phyloP scores from a whole-genome alignment of 345 rosid species.

The Raphanus sativus region DNA sequence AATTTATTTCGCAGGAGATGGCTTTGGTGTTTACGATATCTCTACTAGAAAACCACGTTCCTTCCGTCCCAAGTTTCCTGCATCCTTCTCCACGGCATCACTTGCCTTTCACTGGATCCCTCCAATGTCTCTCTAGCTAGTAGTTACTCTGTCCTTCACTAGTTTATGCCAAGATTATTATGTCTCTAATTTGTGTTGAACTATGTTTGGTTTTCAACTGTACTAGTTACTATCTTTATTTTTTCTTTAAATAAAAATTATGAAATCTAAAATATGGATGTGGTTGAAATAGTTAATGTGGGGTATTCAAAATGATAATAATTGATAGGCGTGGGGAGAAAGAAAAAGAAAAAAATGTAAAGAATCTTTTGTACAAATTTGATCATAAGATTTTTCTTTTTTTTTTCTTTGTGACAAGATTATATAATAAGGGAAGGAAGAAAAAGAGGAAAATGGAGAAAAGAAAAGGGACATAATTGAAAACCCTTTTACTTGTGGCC shows the following conservation, averaged over 20 bases:
- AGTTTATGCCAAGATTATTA: neutral
- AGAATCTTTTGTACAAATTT: neutral
- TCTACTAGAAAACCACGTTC: conserved; percentile 26
- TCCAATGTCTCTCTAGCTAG: neutral
- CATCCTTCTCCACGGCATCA: neutral
- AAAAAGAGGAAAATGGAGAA: neutral
- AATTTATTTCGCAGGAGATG: conserved; percentile 2
- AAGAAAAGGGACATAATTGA: neutral
- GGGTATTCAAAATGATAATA: neutral
- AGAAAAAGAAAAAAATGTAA: neutral
- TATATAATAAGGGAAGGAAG: too few relatives aligned
- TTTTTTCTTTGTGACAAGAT: neutral
- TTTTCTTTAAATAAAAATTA: neutral
- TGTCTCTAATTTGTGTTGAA: neutral
- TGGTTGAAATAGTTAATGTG: neutral
- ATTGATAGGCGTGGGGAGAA: neutral
- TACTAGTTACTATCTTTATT: neutral
- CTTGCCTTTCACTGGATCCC: neutral
- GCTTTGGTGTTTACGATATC: conserved; percentile 15
- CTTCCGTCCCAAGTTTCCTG: conserved; percentile 12
- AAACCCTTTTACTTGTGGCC: neutral
- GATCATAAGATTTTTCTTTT: neutral
- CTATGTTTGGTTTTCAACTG: neutral
- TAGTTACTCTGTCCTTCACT: too few relatives aligned
- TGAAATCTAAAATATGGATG: neutral